Conservation (phyloP, 805 yeast genomes). For the Candida alai region DNA sequence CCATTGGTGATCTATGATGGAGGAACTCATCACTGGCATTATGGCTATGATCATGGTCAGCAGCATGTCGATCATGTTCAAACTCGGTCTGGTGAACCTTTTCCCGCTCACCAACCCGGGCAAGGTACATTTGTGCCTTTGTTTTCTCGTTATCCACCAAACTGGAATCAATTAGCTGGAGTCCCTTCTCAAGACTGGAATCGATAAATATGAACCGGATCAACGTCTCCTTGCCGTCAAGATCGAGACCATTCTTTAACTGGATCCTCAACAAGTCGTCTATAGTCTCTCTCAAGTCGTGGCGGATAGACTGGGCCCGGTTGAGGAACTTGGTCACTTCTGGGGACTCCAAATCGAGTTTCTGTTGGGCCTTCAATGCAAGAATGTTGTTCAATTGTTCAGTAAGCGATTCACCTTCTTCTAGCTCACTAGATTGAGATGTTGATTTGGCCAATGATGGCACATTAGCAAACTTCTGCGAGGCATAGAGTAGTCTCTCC, state of each 20-base stretch:
- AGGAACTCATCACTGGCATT: too few species aligned
- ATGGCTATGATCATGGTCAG: conserved; percentile 3
- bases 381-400: conserved; percentile 30
- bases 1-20: conserved; percentile 14
- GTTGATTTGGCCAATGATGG: conserved; percentile 6
- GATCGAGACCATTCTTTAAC: conserved; percentile 48
- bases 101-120: conserved; percentile 22
- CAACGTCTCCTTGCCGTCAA: conserved; percentile 73
- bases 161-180: conserved; percentile 37
- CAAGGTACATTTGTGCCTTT: conserved; percentile 6
- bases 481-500: conserved; percentile 49
- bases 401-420: conserved; percentile 16
- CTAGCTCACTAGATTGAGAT: conserved; percentile 1
- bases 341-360: conserved; percentile 29
- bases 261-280: conserved; percentile 58
- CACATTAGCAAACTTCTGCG: conserved; percentile 30
- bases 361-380: conserved; percentile 27
- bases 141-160: conserved; percentile 18
- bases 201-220: conserved; percentile 67
- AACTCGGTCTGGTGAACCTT: conserved; percentile 11
- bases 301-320: conserved; percentile 25
- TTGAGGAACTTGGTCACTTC: conserved; percentile 27
- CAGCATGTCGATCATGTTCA: conserved; percentile 4
- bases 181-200: conserved; percentile 59
- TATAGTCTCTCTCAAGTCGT: conserved; percentile 28